phyloP scores from a whole-genome alignment of 352 stramenopile genomes.

The Phytophthora capsici region DNA sequence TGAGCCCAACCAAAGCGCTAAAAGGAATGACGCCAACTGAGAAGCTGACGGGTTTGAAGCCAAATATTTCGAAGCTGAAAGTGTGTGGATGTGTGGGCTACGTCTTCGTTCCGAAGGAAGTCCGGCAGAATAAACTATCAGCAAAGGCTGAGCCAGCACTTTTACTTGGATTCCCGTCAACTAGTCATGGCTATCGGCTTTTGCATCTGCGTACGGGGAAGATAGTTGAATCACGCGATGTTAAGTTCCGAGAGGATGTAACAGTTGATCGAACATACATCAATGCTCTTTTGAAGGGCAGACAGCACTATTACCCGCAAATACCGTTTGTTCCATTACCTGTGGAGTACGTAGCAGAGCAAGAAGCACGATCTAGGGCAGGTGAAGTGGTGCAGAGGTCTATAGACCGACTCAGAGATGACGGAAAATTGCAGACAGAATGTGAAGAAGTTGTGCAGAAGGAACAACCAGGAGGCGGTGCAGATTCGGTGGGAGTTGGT shows the following conservation, averaged over 20 bases:
- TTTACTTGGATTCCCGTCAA: conserved; percentile 3
- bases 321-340: conserved; percentile 11
- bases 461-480: no score
- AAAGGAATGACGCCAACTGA: not conserved
- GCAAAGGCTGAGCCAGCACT: conserved; percentile 4
- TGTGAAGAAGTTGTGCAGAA: no score
- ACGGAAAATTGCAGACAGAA: no score
- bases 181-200: not conserved
- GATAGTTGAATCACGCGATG: conserved; percentile 1
- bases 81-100: conserved; percentile 7
- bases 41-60: not conserved
- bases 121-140: no score
- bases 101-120: conserved; percentile 2
- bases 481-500: no score
- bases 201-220: conserved; percentile 9
- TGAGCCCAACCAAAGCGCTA: not conserved
- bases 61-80: not conserved
- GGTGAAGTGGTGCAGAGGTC: no score
- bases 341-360: conserved; percentile 10
- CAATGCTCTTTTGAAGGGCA: conserved; percentile 10
- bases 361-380: no score
- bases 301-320: conserved; percentile 12
- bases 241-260: conserved; percentile 14
- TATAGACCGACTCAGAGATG: no score
- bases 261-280: conserved; percentile 13